A percentile compares a stretch with the other conserved stretches of the same genome.
Evolutionary conservation across 176 grass and related monocot species (phyloP).

Genomic region (Eremochloa ophiuroides): DNA sequence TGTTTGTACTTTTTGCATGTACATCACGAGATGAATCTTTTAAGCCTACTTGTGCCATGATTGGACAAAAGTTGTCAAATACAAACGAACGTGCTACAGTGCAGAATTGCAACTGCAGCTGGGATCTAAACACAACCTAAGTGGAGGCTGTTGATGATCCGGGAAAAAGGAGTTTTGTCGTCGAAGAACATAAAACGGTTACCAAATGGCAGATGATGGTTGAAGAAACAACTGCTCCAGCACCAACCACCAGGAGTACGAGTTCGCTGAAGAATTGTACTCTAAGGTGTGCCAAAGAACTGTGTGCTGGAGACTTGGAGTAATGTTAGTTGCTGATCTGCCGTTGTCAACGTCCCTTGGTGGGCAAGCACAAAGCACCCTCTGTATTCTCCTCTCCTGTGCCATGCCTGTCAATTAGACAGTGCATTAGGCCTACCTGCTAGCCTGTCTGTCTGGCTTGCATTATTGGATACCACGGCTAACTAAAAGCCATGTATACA

Average conservation of each 20-base stretch:
- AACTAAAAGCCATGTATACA: not conserved
- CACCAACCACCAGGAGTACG: not conserved
- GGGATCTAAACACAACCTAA: too few species aligned
- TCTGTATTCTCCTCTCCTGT: not conserved
- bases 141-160: conserved; percentile 21
- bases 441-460: conserved; percentile 24
- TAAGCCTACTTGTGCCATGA: too few species aligned
- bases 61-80: too few species aligned
- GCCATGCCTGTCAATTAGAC: conserved; percentile 27
- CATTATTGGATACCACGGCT: conserved; percentile 34
- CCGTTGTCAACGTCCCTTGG: conserved; percentile 34
- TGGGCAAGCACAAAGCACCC: conserved; percentile 20
- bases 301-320: not conserved
- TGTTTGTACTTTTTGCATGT: too few species aligned
- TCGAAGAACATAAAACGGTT: not conserved
- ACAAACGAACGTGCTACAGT: too few species aligned
- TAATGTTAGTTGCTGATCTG: not conserved
- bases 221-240: not conserved
- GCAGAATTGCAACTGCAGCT: too few species aligned
- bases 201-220: conserved; percentile 25
- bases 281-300: not conserved
- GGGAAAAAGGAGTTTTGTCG: not conserved
- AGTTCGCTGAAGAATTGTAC: not conserved
- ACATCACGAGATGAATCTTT: too few species aligned
- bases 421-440: conserved; percentile 47